Conservation (phyloP, 768 basidiomycete species). For the Exsudoporus frostii region DNA sequence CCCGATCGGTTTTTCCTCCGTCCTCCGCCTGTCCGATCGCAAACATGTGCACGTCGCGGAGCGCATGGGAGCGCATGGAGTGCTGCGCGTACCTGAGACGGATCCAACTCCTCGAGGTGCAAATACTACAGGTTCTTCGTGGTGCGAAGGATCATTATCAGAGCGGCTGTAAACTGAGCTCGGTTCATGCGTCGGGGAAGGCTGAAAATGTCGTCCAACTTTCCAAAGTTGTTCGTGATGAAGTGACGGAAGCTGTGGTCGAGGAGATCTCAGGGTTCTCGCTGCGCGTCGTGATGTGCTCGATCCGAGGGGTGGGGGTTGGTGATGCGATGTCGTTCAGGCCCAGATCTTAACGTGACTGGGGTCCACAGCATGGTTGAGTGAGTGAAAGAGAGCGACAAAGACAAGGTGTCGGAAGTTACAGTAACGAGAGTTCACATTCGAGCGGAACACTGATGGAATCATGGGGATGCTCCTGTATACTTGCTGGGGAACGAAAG, state of each 20-base stretch:
- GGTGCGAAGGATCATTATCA: slow-evolving; percentile 17
- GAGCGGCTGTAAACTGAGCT: slow-evolving; percentile 13
- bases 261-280: slow-evolving; percentile 11
- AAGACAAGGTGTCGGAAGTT: slow-evolving; percentile 15
- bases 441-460: slow-evolving; percentile 14
- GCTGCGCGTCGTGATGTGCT: slow-evolving; percentile 19
- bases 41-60: slow-evolving; percentile 8
- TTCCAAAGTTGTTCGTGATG: slow-evolving; percentile 16
- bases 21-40: slow-evolving; percentile 12
- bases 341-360: not conserved
- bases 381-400: slow-evolving; percentile 22
- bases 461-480: slow-evolving; percentile 1
- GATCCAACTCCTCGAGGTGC: slow-evolving; percentile 14
- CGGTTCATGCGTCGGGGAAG: not conserved
- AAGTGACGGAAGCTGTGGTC: slow-evolving; percentile 13
- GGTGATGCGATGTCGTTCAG: not conserved
- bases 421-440: slow-evolving; percentile 9
- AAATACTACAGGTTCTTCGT: slow-evolving; percentile 16
- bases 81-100: slow-evolving; percentile 9
- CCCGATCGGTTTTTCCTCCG: not conserved
- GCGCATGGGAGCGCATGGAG: slow-evolving; percentile 5
- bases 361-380: slow-evolving; percentile 19
- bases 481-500: slow-evolving; percentile 3
- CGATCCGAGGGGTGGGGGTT: slow-evolving; percentile 14
- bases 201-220: not conserved